Base-by-base conservation (phyloP, 2,329 filamentous ascomycete genomes). In the Atkinsonella texensis region DNA sequence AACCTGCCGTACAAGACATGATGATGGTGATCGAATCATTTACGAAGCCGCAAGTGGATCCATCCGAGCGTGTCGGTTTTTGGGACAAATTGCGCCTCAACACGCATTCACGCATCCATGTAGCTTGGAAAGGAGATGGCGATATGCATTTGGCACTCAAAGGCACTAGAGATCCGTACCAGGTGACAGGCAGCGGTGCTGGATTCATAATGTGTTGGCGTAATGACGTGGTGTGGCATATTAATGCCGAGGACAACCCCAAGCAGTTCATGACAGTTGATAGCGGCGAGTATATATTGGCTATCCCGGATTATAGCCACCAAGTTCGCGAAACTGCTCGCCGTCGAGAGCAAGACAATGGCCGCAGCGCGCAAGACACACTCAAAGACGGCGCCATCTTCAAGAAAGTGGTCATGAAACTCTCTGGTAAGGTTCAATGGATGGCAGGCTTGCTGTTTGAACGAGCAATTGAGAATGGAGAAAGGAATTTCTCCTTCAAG, bases 11-110 rank as follows among this genome's bases (percentile, higher is more conserved):
- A 47, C 93, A 98, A 66, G 94, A 98, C 63, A 95, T 97, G 86
- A 98, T 98, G 93, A 96, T 97, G 79, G 90, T 90, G 28, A 87
- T 98, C 55, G 93, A 98, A 68, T 91, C 87, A 2, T 97, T 98
- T 65, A 96, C 91, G 1, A 98, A 98, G 64, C 89, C 91, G 8
- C 90, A 91, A 56, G 76, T 96, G 31, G 94, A 98, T 65, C 85
- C 87, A 1, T 97, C 93, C 0, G 94, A 98, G 57, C 79, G 86
- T 52, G 89, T 95, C 46, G 93, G 93, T 3, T 98, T 98, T 71
- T 98, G 93, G 93, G 93, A 98, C 70, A 98, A 98, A 74, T 90
- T 98, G 49, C 79, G 93, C 51, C 76, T 98, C 39, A 90, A 85
- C 60, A 95, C 96, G 66, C 93, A 98, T 67, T 97, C 94, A 1